Evolutionary conservation across 2,329 filamentous ascomycete genomes (phyloP), one percentile per base, ranked within the genome.

Genomic region (Thermomyces lanuginosus): DNA sequence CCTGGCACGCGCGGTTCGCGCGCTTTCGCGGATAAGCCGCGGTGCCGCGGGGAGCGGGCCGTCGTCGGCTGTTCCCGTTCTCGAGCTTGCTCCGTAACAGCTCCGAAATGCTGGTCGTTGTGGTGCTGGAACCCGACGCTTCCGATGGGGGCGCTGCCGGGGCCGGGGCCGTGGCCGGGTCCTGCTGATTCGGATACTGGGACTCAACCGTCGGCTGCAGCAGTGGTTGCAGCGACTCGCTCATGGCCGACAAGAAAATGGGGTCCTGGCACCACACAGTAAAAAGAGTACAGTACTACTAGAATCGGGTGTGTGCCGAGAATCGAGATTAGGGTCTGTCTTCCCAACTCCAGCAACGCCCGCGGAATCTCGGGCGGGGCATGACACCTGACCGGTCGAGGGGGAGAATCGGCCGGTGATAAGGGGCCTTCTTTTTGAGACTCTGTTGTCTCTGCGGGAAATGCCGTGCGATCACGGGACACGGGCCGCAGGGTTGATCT

Each of bases 1-100:
- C 43, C 26, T 47, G 44, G 31, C 46, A 50, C 7, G 46, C 46
- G 30, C 40, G 37, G 19, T 48, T 42, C 11, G 46, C 46, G 18
- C 46, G 38, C 27, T 48, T 49, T 22, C 46, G 39, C 20, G 46
- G 44, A 37, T 46, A 46, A 8, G 35, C 33, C 8, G 35, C 35
- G 4, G 35, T 36, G 10, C 33, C 35, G 16, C 33, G 24, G 8
- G 35, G 33, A 9, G 33, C 35, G 14, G 35, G 35, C 10, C 35
- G 35, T 11, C 30, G 28, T 23, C 35, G 31, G 11, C 26, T 19
- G 16, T 29, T 24, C 16, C 23, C 17, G 19, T 28, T 24, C 14
- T 31, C 29, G 16, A 24, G 20, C 25, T 28, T 33, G 30, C 27
- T 22, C 10, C 24, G 26, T 8, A 16, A 27, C 16, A 28, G 21